A percentile compares a stretch with the other conserved stretches of the same genome.
Evolutionary conservation across 208 protist genomes (phyloP).

Genomic region (Leishmania martiniquensis): DNA sequence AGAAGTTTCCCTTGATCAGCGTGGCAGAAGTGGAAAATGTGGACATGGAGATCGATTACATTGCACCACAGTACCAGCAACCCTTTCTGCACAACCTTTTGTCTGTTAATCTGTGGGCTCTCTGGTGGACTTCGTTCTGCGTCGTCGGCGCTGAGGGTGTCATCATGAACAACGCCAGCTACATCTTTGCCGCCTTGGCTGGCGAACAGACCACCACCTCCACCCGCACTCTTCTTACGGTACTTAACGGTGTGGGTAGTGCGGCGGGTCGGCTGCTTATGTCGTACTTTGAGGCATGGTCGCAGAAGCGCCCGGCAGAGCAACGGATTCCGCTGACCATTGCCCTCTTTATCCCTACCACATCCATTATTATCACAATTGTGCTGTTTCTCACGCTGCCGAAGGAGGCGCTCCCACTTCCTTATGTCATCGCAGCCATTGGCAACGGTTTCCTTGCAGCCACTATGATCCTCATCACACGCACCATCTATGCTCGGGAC

Average conservation of each 20-base stretch:
- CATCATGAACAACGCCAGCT: constrained; percentile 47
- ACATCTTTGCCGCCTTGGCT: constrained; percentile 42
- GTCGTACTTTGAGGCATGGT: constrained; percentile 47
- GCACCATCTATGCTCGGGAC: constrained; percentile 54
- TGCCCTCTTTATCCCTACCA: constrained; percentile 42
- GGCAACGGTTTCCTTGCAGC: constrained; percentile 51
- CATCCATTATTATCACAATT: constrained; percentile 37
- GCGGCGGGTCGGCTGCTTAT: constrained; percentile 43
- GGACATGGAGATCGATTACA: constrained; percentile 47
- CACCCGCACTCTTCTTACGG: constrained; percentile 42
- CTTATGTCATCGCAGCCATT: constrained; percentile 44
- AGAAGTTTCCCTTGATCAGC: not conserved
- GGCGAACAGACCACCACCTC: constrained; percentile 33
- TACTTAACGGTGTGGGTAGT: constrained; percentile 49
- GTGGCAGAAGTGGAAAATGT: constrained; percentile 1
- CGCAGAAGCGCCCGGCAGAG: constrained; percentile 43
- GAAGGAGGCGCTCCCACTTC: constrained; percentile 30
- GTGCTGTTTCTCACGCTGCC: constrained; percentile 42
- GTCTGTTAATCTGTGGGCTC: constrained; percentile 38
- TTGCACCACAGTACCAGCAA: constrained; percentile 53
- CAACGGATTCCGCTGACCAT: constrained; percentile 56
- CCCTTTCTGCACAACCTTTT: constrained; percentile 38
- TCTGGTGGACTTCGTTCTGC: constrained; percentile 27
- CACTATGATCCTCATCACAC: constrained; percentile 48
- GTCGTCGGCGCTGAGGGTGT: constrained; percentile 38